Percentiles rank a stretch among this genome's conserved stretches.
These are phyloP conservation scores for Platanthera zijinensis DNA, from an alignment of 106 monocot species.

Conservation along the genomic window DNA sequence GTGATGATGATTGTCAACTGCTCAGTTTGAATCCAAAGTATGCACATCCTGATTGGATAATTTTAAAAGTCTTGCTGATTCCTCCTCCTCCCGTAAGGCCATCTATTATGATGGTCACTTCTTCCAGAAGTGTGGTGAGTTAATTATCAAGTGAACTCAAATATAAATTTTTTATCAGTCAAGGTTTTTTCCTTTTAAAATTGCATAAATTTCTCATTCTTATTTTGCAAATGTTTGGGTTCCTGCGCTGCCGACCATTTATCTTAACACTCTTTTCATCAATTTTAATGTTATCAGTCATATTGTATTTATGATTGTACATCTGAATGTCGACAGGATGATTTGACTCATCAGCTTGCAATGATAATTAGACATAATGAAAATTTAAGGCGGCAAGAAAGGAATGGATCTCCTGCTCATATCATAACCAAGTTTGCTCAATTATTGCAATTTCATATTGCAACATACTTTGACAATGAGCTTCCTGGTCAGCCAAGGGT, in stretches of 20 bases:
- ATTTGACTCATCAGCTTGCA: constrained; percentile 96
- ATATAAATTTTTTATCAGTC: too few relatives aligned
- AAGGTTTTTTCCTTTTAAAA: too few relatives aligned
- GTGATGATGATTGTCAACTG: constrained; percentile 86
- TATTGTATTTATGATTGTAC: neutral
- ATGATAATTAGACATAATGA: constrained; percentile 98
- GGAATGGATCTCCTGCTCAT: constrained; percentile 97
- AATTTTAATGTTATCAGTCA: neutral
- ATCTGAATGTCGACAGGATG: constrained; percentile 47
- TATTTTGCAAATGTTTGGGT: neutral
- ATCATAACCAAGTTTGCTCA: constrained; percentile 98
- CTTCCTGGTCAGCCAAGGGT: too few relatives aligned
- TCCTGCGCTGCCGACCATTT: neutral
- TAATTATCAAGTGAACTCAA: neutral
- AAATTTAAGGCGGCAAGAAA: constrained; percentile 82
- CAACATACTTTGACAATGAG: too few relatives aligned
- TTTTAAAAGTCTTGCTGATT: constrained; percentile 92
- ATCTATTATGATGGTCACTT: constrained; percentile 99
- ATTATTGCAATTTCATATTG: too few relatives aligned
- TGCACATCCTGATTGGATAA: constrained; percentile 99
- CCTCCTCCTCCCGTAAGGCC: constrained; percentile 97
- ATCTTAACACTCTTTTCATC: neutral
- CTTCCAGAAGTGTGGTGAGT: constrained; percentile 88
- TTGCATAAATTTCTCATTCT: neutral
- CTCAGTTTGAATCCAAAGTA: constrained; percentile 93